Base-by-base conservation (phyloP, 2,329 filamentous ascomycete species). In the Sarocladium kiliense region DNA sequence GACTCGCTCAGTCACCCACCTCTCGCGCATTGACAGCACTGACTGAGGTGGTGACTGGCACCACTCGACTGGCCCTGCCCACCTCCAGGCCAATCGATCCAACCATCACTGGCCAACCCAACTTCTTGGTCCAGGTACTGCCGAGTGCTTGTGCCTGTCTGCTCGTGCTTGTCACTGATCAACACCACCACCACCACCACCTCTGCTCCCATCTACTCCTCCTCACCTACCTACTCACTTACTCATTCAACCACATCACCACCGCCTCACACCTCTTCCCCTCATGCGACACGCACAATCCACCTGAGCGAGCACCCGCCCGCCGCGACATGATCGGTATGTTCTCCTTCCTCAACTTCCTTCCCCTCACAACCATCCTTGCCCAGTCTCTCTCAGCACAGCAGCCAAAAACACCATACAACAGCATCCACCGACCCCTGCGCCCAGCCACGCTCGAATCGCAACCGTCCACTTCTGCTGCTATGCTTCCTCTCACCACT, bases 251-350 rank as follows among this genome's bases (percentile, higher is more conserved):
- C 18, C 14, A 6, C 18, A 23, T 26, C 41, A 45, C 41, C 36
- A 6, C 36, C 19, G 3, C 41, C 41, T 16, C 11, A 25, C 18
- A 30, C 25, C 26, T n/a, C 14, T 4, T 32, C 41, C 16, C 11
- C 41, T 26, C 11, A 49, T 49, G 44, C 26, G 25, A 36, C 47
- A 19, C 47, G 10, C 26, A 18, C 47, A 10, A 45, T 25, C 18
- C 14, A 21, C 27, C 30, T 51, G 47, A 51, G 30, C 47, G 27
- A 34, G 27, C 47, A 34, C 27, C 12, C 11, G n/a, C 27, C 30
- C 47, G n/a, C 26, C 47, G 25, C 27, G 47, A 36, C 27, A 36
- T 51, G 47, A 32, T 36, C 47, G 47, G 47, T 51, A 51, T 14
- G 47, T 23, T 21, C 19, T 23, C 23, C 19, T 44, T 44, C 23